Base-by-base conservation (phyloP, 345 rosid genomes). In the Salix purpurea region DNA sequence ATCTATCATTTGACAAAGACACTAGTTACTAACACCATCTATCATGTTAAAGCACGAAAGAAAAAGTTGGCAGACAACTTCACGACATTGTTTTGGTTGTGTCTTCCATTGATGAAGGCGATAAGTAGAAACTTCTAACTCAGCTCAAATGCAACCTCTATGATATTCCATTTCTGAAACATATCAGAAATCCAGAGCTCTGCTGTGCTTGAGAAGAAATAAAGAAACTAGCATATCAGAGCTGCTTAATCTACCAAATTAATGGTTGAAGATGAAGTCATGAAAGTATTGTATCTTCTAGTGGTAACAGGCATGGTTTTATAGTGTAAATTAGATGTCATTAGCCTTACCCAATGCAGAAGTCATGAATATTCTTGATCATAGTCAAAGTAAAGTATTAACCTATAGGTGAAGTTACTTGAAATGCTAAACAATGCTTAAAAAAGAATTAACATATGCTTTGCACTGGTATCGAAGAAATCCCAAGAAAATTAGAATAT, bases 381-480 rank as follows among this genome's bases (percentile, higher is more conserved):
- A 80, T 46, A 60, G 69, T 81, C 76, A 85, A 77, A 85, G 89
- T 68, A 86, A 86, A 84, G 90, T 42, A 82, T 80, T 87, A 69
- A 73, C 79, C 75, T 28, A 21, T 24, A 64, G 36, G n/a, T 21
- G 82, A 78, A 74, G 75, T 76, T 65, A 72, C 74, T 72, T 12
- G 50, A 73, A 26, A 32, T 21, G 58, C 40, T 24, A n/a, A 18
- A 18, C 15, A 44, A 15, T 19, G 26, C 24, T 42, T 30, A 48
- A 36, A 67, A n/a, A 34, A 11, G 11, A 40, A 9, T 40, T 4
- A 4, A 71, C 76, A 83, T 89, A 91, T 93, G 85, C 98, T 90
- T 93, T 92, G 93, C 83, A 83, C 86, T 74, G 73, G 71, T 60
- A 78, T 69, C 58, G 48, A 90, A 85, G 93, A 90, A 86, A 91